Conservation (phyloP, 495 filamentous ascomycete genomes). For the Chaetomium fimeti region DNA sequence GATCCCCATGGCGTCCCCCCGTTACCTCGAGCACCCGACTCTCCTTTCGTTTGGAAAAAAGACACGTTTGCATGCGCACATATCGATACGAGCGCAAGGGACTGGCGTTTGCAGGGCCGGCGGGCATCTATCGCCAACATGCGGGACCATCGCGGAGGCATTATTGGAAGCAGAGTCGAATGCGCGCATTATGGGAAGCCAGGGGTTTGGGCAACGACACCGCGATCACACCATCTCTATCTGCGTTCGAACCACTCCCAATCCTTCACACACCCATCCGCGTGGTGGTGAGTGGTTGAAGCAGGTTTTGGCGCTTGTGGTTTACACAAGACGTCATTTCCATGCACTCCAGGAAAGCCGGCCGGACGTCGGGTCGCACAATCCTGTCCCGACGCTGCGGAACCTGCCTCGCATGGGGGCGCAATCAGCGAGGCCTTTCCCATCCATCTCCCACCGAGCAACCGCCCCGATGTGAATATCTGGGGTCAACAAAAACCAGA, state of each 20-base stretch:
- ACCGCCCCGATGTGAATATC: not conserved
- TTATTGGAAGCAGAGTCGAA: not conserved
- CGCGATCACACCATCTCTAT: not conserved
- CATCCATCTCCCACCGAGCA: not conserved
- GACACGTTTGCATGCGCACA: constrained; percentile 21
- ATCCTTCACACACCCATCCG: not conserved
- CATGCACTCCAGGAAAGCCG: not conserved
- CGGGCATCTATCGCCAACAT: not conserved
- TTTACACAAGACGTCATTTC: not conserved
- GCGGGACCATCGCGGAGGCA: not conserved
- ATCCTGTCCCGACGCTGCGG: constrained; percentile 3
- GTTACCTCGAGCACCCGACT: not conserved
- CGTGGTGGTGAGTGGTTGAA: not conserved
- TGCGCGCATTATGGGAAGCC: constrained; percentile 14
- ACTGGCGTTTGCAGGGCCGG: not conserved
- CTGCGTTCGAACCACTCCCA: not conserved
- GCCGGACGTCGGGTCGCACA: constrained; percentile 15
- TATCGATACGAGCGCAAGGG: not conserved
- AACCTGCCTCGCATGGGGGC: not conserved
- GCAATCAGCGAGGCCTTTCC: not conserved
- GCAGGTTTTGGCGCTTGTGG: not conserved
- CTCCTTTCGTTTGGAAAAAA: not conserved
- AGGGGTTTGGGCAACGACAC: not conserved
- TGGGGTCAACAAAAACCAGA: not conserved
- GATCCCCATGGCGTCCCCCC: not conserved